phyloP scores from a whole-genome alignment of 805 yeast species.

The Wickerhamiella azymoides region DNA sequence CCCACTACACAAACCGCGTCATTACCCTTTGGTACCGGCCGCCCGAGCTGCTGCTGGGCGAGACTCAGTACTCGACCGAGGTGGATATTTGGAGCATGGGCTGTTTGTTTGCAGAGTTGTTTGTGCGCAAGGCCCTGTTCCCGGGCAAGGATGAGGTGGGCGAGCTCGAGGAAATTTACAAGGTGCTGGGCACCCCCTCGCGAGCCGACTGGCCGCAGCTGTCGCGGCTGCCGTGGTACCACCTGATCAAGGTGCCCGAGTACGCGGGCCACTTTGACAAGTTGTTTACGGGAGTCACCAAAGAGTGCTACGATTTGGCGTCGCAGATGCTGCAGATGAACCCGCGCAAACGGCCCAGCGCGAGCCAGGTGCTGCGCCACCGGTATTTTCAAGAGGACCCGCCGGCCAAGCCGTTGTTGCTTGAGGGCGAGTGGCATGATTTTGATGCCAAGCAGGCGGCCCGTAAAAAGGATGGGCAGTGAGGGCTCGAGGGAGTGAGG shows the following conservation, averaged over 20 bases:
- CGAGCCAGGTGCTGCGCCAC: conserved; percentile 55
- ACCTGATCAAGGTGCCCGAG: conserved; percentile 51
- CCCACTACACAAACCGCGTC: conserved; percentile 87
- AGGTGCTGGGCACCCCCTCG: conserved; percentile 78
- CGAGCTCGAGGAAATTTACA: conserved; percentile 63
- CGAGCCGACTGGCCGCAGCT: conserved; percentile 61
- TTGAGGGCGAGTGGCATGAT: conserved; percentile 86
- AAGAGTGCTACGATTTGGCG: conserved; percentile 47
- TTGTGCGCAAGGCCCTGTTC: conserved; percentile 60
- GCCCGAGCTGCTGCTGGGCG: conserved; percentile 81
- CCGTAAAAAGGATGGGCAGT: not conserved
- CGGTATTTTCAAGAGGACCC: conserved; percentile 64
- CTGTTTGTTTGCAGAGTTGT: conserved; percentile 72
- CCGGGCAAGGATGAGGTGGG: conserved; percentile 83
- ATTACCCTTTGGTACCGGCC: conserved; percentile 97
- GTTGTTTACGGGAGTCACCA: conserved; percentile 32
- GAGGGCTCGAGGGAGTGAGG: not conserved
- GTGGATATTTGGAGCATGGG: conserved; percentile 98
- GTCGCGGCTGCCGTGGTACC: conserved; percentile 84
- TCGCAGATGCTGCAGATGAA: conserved; percentile 46
- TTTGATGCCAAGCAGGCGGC: conserved; percentile 67
- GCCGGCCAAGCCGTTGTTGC: conserved; percentile 42
- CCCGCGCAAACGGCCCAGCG: conserved; percentile 54
- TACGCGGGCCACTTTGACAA: conserved; percentile 28
- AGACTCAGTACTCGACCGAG: conserved; percentile 78